A percentile compares a stretch with the other conserved stretches of the same genome.
Conservation (phyloP, 225 moss, liverwort and hornwort species). For the Anthoceros angustus region DNA sequence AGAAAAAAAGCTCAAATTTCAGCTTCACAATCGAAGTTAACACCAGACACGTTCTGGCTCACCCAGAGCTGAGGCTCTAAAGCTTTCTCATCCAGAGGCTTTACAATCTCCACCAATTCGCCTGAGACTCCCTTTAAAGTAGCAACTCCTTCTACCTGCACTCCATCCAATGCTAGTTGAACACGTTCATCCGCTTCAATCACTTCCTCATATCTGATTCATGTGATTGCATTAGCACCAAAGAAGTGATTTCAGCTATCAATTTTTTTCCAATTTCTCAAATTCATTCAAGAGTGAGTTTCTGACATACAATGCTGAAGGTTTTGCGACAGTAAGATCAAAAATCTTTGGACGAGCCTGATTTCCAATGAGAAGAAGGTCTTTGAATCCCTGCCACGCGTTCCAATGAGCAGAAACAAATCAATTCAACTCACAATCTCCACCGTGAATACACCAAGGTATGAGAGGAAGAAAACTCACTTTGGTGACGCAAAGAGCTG, state of each 20-base stretch:
- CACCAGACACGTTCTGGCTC: neutral
- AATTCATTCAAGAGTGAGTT: too few species aligned
- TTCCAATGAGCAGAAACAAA: neutral
- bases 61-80: slow-evolving; percentile 40
- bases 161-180: slow-evolving; percentile 43
- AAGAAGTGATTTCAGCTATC: neutral
- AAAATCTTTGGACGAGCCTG: slow-evolving; percentile 95
- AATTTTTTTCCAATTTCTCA: too few species aligned
- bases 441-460: too few species aligned
- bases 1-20: slow-evolving; percentile 80
- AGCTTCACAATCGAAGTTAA: slow-evolving; percentile 44
- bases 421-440: too few species aligned
- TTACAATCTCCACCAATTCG: slow-evolving; percentile 67
- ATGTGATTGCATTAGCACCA: slow-evolving; percentile 8
- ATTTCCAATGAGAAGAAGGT: slow-evolving; percentile 84
- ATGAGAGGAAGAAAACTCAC: too few species aligned
- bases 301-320: slow-evolving; percentile 55
- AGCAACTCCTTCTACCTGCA: slow-evolving; percentile 8
- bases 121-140: slow-evolving; percentile 66
- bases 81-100: slow-evolving; percentile 39
- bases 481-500: slow-evolving; percentile 21
- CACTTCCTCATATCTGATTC: slow-evolving; percentile 51
- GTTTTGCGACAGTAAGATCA: slow-evolving; percentile 64
- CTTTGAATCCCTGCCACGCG: slow-evolving; percentile 49
- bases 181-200: slow-evolving; percentile 87